phyloP scores from a whole-genome alignment of 495 filamentous ascomycete species.

The Bryoglossum gracile region DNA sequence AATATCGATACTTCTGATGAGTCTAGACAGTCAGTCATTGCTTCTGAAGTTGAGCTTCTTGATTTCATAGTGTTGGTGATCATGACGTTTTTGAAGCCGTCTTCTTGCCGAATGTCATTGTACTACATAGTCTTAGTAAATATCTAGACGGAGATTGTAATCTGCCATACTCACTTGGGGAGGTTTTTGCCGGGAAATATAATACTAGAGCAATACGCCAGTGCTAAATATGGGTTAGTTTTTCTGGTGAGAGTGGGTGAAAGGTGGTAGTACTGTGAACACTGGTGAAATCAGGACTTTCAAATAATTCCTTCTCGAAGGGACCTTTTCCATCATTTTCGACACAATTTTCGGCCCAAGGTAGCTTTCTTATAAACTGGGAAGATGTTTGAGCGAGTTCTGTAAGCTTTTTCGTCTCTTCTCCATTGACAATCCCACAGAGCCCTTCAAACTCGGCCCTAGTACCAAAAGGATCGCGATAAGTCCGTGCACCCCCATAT shows the following conservation, averaged over 20 bases:
- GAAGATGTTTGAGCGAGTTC: conserved; percentile 29
- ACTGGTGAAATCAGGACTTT: conserved; percentile 37
- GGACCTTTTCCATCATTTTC: conserved; percentile 35
- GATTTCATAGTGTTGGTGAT: conserved; percentile 33
- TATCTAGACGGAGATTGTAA: background rate
- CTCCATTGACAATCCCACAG: conserved; percentile 35
- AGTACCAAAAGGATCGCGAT: conserved; percentile 39
- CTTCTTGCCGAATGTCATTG: conserved; percentile 39
- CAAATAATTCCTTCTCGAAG: conserved; percentile 36
- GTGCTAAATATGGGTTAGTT: conserved; percentile 21
- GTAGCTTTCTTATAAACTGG: conserved; percentile 31
- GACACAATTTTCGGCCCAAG: conserved; percentile 26
- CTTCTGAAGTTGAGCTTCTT: conserved; percentile 24
- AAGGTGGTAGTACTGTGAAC: conserved; percentile 37
- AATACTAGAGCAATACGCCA: conserved; percentile 39
- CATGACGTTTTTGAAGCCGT: conserved; percentile 43
- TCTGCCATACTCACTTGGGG: conserved; percentile 31
- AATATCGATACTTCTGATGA: conserved; percentile 26
- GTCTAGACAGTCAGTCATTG: conserved; percentile 31
- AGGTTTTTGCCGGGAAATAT: conserved; percentile 37
- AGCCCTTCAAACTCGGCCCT: conserved; percentile 41
- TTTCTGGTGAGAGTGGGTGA: too few relatives aligned
- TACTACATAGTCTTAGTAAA: conserved; percentile 26
- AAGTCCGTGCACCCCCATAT: too few relatives aligned
- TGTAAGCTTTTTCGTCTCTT: conserved; percentile 30